Evolutionary conservation across 2,329 filamentous ascomycete genomes (phyloP).

Genomic region (Akanthomyces lecanii): DNA sequence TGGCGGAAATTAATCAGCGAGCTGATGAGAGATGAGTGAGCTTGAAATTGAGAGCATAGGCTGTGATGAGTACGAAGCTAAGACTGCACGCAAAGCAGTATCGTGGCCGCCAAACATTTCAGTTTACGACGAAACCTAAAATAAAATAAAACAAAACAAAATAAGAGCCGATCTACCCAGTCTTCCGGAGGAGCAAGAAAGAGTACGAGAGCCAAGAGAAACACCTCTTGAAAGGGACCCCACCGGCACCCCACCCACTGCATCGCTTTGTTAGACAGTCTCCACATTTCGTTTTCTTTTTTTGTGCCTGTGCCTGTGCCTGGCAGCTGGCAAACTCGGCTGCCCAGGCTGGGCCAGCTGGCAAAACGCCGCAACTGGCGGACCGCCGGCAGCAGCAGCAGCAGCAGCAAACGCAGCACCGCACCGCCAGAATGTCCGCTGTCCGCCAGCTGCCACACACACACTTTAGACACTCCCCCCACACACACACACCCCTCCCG

Average conservation of each 20-base stretch:
- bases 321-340: background rate
- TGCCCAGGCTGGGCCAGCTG: background rate
- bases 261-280: background rate
- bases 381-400: too few species aligned
- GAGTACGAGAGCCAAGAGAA: slow-evolving; percentile 4
- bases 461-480: background rate
- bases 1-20: background rate
- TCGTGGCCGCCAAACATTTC: too few species aligned
- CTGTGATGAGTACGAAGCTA: too few species aligned
- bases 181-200: too few species aligned
- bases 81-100: too few species aligned
- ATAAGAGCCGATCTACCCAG: too few species aligned
- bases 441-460: slow-evolving; percentile 1
- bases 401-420: background rate
- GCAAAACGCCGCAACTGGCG: slow-evolving; percentile 1
- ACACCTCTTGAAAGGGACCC: background rate
- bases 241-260: background rate
- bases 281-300: slow-evolving; percentile 7
- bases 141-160: too few species aligned
- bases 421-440: background rate
- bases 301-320: background rate
- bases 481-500: background rate
- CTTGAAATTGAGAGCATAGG: too few species aligned
- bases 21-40: background rate
- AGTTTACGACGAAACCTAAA: too few species aligned